These are phyloP conservation scores for Lolium rigidum DNA, from an alignment of 176 grass and related monocot species.

Conservation along the genomic window DNA sequence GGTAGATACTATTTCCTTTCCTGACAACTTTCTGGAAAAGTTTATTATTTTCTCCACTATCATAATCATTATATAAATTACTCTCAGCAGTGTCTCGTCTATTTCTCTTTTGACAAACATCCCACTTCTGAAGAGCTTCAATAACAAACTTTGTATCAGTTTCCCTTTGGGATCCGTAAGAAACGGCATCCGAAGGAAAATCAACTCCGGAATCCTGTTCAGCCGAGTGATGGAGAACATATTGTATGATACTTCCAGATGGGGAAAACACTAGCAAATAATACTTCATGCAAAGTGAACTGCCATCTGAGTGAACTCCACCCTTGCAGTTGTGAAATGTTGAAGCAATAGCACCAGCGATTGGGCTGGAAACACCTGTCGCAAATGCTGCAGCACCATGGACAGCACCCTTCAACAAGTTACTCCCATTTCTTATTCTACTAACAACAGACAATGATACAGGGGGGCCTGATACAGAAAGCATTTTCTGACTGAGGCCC, in stretches of 20 bases:
- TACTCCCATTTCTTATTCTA: conserved; percentile 90
- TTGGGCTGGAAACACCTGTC: conserved; percentile 64
- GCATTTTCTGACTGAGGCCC: conserved; percentile 66
- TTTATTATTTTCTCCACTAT: conserved; percentile 62
- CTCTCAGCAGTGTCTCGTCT: conserved; percentile 70
- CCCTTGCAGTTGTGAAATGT: conserved; percentile 80
- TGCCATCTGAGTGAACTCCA: conserved; percentile 45
- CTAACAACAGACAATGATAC: conserved; percentile 83
- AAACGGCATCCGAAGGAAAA: conserved; percentile 41
- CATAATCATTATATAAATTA: conserved; percentile 73
- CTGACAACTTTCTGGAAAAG: conserved; percentile 63
- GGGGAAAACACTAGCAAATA: conserved; percentile 88
- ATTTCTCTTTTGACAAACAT: conserved; percentile 87
- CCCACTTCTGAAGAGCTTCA: conserved; percentile 96
- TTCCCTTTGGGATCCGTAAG: conserved; percentile 59
- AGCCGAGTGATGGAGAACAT: conserved; percentile 65
- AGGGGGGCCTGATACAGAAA: conserved; percentile 59
- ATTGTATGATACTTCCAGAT: conserved; percentile 89
- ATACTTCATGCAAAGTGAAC: conserved; percentile 56
- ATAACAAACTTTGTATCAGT: conserved; percentile 73
- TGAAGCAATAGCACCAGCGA: conserved; percentile 72
- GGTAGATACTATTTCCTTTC: conserved; percentile 62
- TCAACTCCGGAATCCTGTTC: conserved; percentile 55
- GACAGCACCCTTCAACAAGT: conserved; percentile 74
- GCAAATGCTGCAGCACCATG: conserved; percentile 75